Evolutionary conservation across 1,284 basidiomycete genomes (phyloP), one percentile per base, ranked within the genome.

Genomic region (Moniliella sp.): DNA sequence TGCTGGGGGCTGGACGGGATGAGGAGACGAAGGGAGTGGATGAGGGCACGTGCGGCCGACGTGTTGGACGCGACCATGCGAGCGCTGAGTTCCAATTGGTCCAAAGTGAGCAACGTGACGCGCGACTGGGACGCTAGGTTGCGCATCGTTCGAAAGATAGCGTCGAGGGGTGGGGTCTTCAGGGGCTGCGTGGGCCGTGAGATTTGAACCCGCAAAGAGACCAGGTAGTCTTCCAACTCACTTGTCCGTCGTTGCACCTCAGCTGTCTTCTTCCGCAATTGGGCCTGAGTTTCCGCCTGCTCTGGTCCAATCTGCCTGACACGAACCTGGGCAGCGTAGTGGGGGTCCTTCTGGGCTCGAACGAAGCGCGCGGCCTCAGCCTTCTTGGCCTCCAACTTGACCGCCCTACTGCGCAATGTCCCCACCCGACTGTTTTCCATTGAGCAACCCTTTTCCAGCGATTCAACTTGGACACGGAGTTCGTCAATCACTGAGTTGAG

Each of bases 261-360:
- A 74, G 82, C 65, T 23, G 78, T 72, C 34, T 69, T 67, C 35
- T 73, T 70, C 26, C 80, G 69, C 16, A 86, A 62, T 34, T 75
- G 73, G 8, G 66, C 70, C 52, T 82, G 82, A 2, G 73, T 75
- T 56, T 84, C 81, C n/a, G 73, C 64, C 49, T 80, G 75, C 49
- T 86, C 82, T 0, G 82, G 81, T 4, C 75, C 76, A n/a, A 86
- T 66, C n/a, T 75, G 74, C 32, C 79, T 68, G 1, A 73, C 65
- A 52, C 73, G 77, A 25, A 84, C 62, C 68, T 82, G 75, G 48
- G 73, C 77, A 9, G 75, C 71, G 56, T 81, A 80, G 27, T 76
- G 75, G 1, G 71, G 68, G 50, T 86, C 80, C 26, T 67, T 67
- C 36, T 72, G 72, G 0, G 78, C 79, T 41, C 70, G 72, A 31